A percentile compares a stretch with the other conserved stretches of the same genome.
phyloP scores from a whole-genome alignment of 1,284 basidiomycete species.

The Caloboletus firmus region DNA sequence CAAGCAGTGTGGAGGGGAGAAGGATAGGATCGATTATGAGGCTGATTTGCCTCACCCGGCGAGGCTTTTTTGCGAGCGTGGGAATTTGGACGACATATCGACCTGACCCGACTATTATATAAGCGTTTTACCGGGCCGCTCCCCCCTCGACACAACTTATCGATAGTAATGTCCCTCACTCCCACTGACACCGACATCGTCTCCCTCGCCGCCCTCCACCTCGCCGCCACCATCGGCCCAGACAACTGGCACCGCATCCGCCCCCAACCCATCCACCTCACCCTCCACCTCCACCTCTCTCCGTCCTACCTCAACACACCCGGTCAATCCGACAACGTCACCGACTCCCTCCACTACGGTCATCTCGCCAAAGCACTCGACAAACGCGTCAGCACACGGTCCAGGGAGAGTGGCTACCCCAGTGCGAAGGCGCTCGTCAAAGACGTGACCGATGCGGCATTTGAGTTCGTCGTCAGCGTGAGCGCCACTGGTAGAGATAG shows the following conservation, averaged over 20 bases:
- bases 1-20: not conserved
- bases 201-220: constrained; percentile 41
- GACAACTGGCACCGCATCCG: constrained; percentile 51
- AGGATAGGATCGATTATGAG: not conserved
- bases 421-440: constrained; percentile 35
- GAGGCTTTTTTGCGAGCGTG: not conserved
- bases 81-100: not conserved
- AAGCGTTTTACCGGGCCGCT: too few relatives aligned
- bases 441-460: constrained; percentile 37
- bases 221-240: constrained; percentile 41
- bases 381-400: constrained; percentile 31
- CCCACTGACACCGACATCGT: constrained; percentile 37
- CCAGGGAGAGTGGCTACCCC: not conserved
- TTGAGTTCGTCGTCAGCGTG: constrained; percentile 28
- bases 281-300: constrained; percentile 43
- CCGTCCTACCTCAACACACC: constrained; percentile 39
- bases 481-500: too few relatives aligned
- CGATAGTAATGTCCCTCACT: too few relatives aligned
- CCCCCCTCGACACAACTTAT: too few relatives aligned
- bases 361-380: constrained; percentile 45
- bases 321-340: constrained; percentile 45
- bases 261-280: constrained; percentile 42
- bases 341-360: constrained; percentile 51
- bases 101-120: too few relatives aligned
- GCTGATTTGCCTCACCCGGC: not conserved